These are phyloP conservation scores for Suillus subaureus DNA, from an alignment of 768 basidiomycete species.

Conservation along the genomic window DNA sequence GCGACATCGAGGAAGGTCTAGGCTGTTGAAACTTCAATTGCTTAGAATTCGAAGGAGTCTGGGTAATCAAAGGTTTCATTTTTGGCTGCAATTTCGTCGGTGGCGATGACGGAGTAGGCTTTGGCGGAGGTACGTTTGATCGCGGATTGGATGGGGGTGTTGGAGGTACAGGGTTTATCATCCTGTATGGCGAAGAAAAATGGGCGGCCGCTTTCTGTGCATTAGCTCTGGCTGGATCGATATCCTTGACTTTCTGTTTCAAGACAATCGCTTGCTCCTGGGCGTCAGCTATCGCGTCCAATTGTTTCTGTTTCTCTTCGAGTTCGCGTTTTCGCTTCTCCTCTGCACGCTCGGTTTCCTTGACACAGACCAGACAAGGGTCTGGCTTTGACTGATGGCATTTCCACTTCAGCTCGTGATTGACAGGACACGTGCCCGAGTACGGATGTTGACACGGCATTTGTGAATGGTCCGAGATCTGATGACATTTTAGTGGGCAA, in stretches of 20 bases:
- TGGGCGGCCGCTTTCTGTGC: constrained; percentile 7
- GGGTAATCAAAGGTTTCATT: background rate
- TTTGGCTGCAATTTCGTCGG: background rate
- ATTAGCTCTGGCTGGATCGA: constrained; percentile 37
- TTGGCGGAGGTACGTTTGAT: constrained; percentile 6
- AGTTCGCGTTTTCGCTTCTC: constrained; percentile 43
- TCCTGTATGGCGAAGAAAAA: background rate
- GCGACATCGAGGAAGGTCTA: background rate
- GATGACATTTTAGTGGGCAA: constrained; percentile 67
- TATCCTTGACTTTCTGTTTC: constrained; percentile 47
- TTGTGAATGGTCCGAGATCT: constrained; percentile 54
- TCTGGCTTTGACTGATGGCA: constrained; percentile 43
- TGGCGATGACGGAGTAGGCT: constrained; percentile 1
- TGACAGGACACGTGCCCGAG: constrained; percentile 39
- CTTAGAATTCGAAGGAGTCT: background rate
- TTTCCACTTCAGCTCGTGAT: constrained; percentile 45
- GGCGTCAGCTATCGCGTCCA: constrained; percentile 36
- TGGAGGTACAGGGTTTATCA: background rate
- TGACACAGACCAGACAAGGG: constrained; percentile 51
- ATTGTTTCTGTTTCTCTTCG: constrained; percentile 39
- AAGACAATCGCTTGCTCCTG: constrained; percentile 40
- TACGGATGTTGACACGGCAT: constrained; percentile 47
- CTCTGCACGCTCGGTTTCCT: constrained; percentile 42
- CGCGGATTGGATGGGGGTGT: constrained; percentile 3
- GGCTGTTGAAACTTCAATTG: background rate